Evolutionary conservation across 768 basidiomycete species (phyloP).

Genomic region (Termitomyces sp.): DNA sequence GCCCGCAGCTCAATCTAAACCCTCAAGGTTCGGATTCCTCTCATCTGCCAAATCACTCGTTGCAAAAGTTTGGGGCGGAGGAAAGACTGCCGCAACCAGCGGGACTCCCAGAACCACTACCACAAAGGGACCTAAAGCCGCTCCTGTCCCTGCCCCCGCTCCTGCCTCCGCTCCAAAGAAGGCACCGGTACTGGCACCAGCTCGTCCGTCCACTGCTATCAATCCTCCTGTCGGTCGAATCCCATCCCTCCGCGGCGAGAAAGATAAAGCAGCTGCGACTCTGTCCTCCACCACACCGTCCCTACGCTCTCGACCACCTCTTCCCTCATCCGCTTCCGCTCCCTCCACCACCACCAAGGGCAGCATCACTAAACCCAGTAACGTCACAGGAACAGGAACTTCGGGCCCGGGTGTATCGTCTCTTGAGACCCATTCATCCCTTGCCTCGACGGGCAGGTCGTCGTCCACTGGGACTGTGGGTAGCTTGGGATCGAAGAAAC

Average conservation of each 20-base stretch:
- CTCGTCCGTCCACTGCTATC: constrained; percentile 19
- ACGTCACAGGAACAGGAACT: constrained; percentile 13
- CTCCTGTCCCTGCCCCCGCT: constrained; percentile 13
- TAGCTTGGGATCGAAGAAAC: constrained; percentile 34
- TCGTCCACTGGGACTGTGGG: constrained; percentile 22
- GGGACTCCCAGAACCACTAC: not conserved
- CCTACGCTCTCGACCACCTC: constrained; percentile 15
- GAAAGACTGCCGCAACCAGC: constrained; percentile 23
- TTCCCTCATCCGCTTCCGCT: constrained; percentile 16
- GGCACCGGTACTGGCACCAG: constrained; percentile 6
- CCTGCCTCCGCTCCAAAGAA: constrained; percentile 13
- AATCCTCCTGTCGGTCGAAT: constrained; percentile 14
- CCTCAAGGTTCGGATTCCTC: constrained; percentile 67
- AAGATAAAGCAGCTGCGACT: constrained; percentile 11
- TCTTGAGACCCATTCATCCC: constrained; percentile 35
- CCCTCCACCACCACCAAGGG: constrained; percentile 4
- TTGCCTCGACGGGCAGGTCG: constrained; percentile 21
- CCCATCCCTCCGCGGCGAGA: constrained; percentile 15
- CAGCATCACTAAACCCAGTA: constrained; percentile 5
- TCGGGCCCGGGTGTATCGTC: constrained; percentile 35
- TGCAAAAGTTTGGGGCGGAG: constrained; percentile 69
- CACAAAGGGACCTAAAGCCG: constrained; percentile 17
- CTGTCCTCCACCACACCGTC: constrained; percentile 16
- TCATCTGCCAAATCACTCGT: constrained; percentile 70
- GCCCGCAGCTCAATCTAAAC: constrained; percentile 26